Evolutionary conservation across 495 filamentous ascomycete genomes (phyloP).

Genomic region (Xylaria palmicola): DNA sequence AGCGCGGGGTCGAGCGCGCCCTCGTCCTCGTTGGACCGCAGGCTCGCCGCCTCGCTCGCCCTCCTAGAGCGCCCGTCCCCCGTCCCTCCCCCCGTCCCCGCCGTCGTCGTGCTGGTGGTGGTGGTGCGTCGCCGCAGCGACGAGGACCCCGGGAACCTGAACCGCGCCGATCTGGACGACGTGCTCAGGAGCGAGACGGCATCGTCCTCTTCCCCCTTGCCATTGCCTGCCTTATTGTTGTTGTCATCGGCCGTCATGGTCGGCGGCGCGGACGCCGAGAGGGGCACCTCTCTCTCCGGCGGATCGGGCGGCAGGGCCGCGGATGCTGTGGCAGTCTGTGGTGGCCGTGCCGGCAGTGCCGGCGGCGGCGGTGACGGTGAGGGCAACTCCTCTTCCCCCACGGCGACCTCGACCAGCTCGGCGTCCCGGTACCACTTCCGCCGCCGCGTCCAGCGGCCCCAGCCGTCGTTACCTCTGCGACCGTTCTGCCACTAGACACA

Average conservation of each 20-base stretch:
- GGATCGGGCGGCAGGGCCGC: slow-evolving; percentile 19
- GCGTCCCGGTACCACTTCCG: slow-evolving; percentile 96
- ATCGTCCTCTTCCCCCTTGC: slow-evolving; percentile 28
- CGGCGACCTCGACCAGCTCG: slow-evolving; percentile 78
- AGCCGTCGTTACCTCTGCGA: slow-evolving; percentile 82
- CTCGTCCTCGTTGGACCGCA: slow-evolving; percentile 39
- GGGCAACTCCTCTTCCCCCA: slow-evolving; percentile 22
- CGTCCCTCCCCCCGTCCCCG: too few species aligned
- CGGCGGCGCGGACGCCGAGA: not conserved
- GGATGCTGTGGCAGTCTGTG: slow-evolving; percentile 13
- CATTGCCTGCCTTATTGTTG: slow-evolving; percentile 13
- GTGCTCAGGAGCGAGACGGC: slow-evolving; percentile 31
- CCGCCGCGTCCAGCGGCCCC: slow-evolving; percentile 91
- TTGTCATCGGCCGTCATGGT: not conserved
- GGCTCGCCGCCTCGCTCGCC: slow-evolving; percentile 33
- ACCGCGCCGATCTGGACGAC: slow-evolving; percentile 28
- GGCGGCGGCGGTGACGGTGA: slow-evolving; percentile 28
- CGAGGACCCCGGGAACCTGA: slow-evolving; percentile 20
- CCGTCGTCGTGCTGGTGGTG: too few species aligned
- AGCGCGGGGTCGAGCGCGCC: slow-evolving; percentile 29
- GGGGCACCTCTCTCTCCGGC: not conserved
- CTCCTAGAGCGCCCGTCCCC: slow-evolving; percentile 32
- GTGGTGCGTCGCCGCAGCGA: slow-evolving; percentile 25
- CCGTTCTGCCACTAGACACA: slow-evolving; percentile 83
- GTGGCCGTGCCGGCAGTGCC: slow-evolving; percentile 18